Conservation (phyloP, 768 basidiomycete species). For the Cystobasidium tubakii region DNA sequence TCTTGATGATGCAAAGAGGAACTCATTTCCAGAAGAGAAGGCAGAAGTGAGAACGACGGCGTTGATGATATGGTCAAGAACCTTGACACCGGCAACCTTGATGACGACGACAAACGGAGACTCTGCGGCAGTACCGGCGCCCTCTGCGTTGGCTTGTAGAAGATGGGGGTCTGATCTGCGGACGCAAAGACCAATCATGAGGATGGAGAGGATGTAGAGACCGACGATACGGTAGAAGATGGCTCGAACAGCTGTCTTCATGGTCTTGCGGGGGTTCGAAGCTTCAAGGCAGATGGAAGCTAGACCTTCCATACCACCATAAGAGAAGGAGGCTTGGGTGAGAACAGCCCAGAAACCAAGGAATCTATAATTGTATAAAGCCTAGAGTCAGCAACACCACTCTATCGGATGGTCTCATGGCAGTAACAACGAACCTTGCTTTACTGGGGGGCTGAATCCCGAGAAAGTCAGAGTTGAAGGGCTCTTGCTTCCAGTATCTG, state of each 20-base stretch:
- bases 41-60: conserved; percentile 69
- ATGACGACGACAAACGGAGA: conserved; percentile 85
- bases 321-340: conserved; percentile 65
- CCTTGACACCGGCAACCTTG: conserved; percentile 47
- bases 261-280: conserved; percentile 69
- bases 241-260: conserved; percentile 66
- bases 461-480: conserved; percentile 38
- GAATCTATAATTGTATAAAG: conserved; percentile 46
- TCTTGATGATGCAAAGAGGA: conserved; percentile 58
- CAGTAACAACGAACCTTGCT: not conserved
- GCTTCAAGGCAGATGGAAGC: conserved; percentile 72
- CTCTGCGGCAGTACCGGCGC: conserved; percentile 61
- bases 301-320: conserved; percentile 70
- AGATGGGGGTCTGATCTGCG: conserved; percentile 61
- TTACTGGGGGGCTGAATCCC: not conserved
- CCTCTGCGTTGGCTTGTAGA: conserved; percentile 49
- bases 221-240: conserved; percentile 74
- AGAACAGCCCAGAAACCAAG: conserved; percentile 53
- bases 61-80: conserved; percentile 53
- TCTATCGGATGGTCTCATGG: not conserved
- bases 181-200: conserved; percentile 68
- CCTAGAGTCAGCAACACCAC: conserved; percentile 43
- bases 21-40: conserved; percentile 81
- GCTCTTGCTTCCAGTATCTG: conserved; percentile 48
- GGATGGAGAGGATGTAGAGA: conserved; percentile 55